Base-by-base conservation (phyloP, 75 land plant species). In the Sequoia sempervirens region DNA sequence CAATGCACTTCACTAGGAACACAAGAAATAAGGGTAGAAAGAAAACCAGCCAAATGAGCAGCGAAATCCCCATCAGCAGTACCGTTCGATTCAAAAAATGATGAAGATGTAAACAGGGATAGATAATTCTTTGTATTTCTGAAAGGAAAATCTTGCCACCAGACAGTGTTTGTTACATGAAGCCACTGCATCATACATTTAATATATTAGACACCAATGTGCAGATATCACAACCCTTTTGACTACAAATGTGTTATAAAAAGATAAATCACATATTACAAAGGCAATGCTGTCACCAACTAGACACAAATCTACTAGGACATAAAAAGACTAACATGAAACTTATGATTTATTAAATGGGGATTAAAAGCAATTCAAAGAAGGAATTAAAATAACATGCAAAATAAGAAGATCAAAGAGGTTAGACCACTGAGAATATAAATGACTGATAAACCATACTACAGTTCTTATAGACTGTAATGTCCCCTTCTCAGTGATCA, bases 121-220 rank as follows among this genome's bases (percentile, higher is more conserved):
- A 43, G 56, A 88, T 84, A 95, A 91, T 92, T 90, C 83, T 88
- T 91, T 14, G 79, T 56, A 75, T 38, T 53, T 75, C 84, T 84
- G n/a, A 84, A 89, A 79, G 97, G 96, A 85, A 95, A 95, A 87
- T 95, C 97, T 88, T 94, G 96, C 95, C 97, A 95, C 97, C 97
- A 95, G 18, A 95, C 88, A 12, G 96, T 94, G 86, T 95, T 95
- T 80, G 97, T 88, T 78, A 92, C 89, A 78, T 80, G 85, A 43
- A 89, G 85, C 97, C 97, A 95, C 97, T 95, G 92, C 85, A 79
- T 46, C 81, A 84, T 81, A 50, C 34, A 83, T 45, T 83, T 23
- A 81, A 80, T 14, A 20, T 4, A 81, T 83, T 36, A 45, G 37
- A 32, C 52, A 76, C 11, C 38, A 32, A 80, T 58, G 66, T 80